Percentiles rank a stretch among this genome's conserved stretches.
phyloP scores from a whole-genome alignment of 495 filamentous ascomycete genomes.

The Friedmanniomyces simplex region DNA sequence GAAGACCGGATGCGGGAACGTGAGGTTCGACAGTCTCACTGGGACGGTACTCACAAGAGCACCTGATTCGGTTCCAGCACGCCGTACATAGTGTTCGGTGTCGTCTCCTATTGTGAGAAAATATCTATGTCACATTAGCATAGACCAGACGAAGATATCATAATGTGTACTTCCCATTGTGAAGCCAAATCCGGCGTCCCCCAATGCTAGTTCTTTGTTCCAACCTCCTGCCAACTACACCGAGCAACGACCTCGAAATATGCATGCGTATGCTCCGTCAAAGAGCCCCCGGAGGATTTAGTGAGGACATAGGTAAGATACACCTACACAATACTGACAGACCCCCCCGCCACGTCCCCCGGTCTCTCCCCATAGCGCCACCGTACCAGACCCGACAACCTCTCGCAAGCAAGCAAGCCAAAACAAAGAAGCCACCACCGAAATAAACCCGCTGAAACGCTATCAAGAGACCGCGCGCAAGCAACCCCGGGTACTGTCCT shows the following conservation, averaged over 20 bases:
- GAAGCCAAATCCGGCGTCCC: too few species aligned
- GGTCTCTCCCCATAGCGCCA: too few species aligned
- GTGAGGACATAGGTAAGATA: too few species aligned
- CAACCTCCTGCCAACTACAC: too few species aligned
- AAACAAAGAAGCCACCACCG: neutral
- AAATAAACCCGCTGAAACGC: slow-evolving; percentile 1
- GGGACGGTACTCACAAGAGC: neutral
- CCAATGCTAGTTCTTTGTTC: too few species aligned
- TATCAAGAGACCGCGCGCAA: neutral
- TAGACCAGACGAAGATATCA: neutral
- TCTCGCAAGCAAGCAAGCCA: neutral
- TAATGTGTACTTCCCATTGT: too few species aligned
- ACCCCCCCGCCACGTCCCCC: too few species aligned
- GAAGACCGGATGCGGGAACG: neutral
- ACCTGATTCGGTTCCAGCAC: neutral
- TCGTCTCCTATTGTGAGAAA: neutral
- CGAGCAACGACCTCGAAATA: too few species aligned
- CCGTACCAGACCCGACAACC: neutral
- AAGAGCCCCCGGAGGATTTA: too few species aligned
- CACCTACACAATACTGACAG: too few species aligned
- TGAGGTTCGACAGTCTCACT: neutral
- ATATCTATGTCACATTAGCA: neutral
- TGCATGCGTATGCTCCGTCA: too few species aligned
- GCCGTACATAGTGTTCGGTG: neutral
- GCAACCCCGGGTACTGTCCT: neutral